Conservation (phyloP, 1,284 basidiomycete genomes). For the Inonotus obliquus region DNA sequence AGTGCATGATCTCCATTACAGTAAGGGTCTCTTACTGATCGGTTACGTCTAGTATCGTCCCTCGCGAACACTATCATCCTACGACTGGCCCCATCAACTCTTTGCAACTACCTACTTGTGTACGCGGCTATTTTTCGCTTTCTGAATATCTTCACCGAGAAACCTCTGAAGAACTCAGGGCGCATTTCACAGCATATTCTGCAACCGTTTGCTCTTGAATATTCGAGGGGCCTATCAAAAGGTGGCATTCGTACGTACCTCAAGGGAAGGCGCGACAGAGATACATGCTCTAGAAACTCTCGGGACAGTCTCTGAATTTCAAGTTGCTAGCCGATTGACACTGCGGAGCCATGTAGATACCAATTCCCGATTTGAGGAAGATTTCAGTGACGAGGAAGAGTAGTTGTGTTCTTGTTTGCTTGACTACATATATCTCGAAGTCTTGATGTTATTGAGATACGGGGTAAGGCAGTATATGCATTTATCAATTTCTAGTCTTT, state of each 20-base stretch:
- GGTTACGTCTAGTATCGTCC: not conserved
- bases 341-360: not conserved
- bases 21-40: too few relatives aligned
- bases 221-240: not conserved
- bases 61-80: not conserved
- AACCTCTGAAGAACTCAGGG: not conserved
- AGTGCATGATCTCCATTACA: too few relatives aligned
- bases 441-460: too few relatives aligned
- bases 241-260: not conserved
- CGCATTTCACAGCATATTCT: constrained; percentile 9
- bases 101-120: not conserved
- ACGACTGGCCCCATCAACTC: not conserved
- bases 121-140: not conserved
- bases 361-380: too few relatives aligned
- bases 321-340: not conserved
- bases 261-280: not conserved
- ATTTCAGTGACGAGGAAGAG: not conserved
- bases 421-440: too few relatives aligned
- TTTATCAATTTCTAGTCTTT: not conserved
- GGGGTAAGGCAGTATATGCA: not conserved
- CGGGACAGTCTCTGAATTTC: not conserved
- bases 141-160: too few relatives aligned
- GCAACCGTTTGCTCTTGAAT: constrained; percentile 3
- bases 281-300: not conserved
- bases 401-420: too few relatives aligned